Evolutionary conservation across 306 rosid genomes (phyloP).

Genomic region (Malus sieversii): DNA sequence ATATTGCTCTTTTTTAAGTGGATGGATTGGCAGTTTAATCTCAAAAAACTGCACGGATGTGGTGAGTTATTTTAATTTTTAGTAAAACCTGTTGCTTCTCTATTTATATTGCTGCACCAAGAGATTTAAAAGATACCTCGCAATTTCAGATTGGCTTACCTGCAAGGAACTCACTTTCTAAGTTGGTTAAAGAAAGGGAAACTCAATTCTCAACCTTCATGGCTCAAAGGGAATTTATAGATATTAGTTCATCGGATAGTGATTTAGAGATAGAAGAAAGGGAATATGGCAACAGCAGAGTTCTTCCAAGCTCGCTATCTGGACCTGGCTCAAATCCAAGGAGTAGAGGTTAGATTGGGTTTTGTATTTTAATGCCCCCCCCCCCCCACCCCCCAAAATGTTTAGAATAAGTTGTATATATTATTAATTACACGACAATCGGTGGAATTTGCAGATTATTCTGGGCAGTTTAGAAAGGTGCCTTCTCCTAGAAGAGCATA

Average conservation of each 20-base stretch:
- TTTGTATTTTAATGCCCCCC: background rate
- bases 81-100: background rate
- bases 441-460: slow-evolving; percentile 40
- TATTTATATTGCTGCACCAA: slow-evolving; percentile 13
- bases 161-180: slow-evolving; percentile 28
- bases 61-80: slow-evolving; percentile 28
- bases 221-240: slow-evolving; percentile 36
- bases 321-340: slow-evolving; percentile 20
- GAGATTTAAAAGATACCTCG: slow-evolving; percentile 12
- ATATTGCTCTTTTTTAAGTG: slow-evolving; percentile 27
- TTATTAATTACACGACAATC: background rate
- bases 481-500: slow-evolving; percentile 37
- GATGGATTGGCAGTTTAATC: slow-evolving; percentile 41
- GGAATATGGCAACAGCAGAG: slow-evolving; percentile 29
- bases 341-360: slow-evolving; percentile 40
- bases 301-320: slow-evolving; percentile 56
- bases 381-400: background rate
- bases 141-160: slow-evolving; percentile 40
- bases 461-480: slow-evolving; percentile 27
- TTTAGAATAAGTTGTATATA: background rate
- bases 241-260: slow-evolving; percentile 82
- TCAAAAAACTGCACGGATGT: slow-evolving; percentile 15
- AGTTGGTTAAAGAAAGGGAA: slow-evolving; percentile 25
- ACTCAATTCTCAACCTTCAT: slow-evolving; percentile 27
- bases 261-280: slow-evolving; percentile 49